These are phyloP conservation scores for Sechiopsis laciniata DNA, from an alignment of 306 rosid species.

Conservation along the genomic window DNA sequence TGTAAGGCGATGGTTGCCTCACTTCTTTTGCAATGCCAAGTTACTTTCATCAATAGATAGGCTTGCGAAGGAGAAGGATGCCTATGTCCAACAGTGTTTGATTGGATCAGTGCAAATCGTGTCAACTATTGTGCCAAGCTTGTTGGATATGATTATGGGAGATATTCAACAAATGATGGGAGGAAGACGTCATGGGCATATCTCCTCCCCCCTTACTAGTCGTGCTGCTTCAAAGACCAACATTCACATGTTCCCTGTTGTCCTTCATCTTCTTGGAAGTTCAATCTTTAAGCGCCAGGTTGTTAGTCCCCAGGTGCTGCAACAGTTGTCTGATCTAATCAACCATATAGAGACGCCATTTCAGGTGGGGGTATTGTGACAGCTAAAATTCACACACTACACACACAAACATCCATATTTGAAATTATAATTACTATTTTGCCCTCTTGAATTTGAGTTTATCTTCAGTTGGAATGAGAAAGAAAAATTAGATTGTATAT, in stretches of 20 bases:
- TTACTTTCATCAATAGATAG: conserved; percentile 85
- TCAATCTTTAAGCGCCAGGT: conserved; percentile 76
- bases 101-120: conserved; percentile 65
- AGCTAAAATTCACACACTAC: not conserved
- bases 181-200: conserved; percentile 85
- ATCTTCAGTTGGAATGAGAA: conserved; percentile 11
- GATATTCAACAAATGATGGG: conserved; percentile 89
- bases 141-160: conserved; percentile 67
- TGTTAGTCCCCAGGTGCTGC: conserved; percentile 59
- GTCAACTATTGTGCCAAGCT: conserved; percentile 66
- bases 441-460: not conserved
- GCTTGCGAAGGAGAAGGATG: conserved; percentile 82
- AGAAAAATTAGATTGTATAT: not conserved
- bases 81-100: conserved; percentile 66
- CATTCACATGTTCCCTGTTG: conserved; percentile 79
- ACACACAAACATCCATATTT: not conserved
- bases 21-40: conserved; percentile 75
- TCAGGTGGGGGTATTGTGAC: conserved; percentile 48
- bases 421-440: not conserved
- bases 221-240: conserved; percentile 75
- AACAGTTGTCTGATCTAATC: conserved; percentile 70
- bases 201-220: conserved; percentile 62
- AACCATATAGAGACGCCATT: conserved; percentile 76
- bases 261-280: conserved; percentile 90
- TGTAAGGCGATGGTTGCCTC: conserved; percentile 89